phyloP scores from a whole-genome alignment of 1,284 basidiomycete genomes.

The Dichomitus squalens region DNA sequence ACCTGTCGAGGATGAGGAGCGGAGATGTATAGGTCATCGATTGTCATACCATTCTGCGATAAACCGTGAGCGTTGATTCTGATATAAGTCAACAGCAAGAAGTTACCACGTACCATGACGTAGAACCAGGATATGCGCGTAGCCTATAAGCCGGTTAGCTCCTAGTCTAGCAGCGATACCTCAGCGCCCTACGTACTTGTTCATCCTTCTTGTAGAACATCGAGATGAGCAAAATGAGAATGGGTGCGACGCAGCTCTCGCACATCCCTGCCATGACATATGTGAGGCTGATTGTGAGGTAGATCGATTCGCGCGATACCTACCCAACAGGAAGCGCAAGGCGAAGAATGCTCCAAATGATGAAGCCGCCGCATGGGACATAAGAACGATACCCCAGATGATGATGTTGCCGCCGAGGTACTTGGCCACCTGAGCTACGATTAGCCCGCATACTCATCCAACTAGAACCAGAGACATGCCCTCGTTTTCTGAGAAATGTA shows the following conservation, averaged over 20 bases:
- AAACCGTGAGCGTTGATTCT: neutral
- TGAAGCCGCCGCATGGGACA: slow-evolving; percentile 58
- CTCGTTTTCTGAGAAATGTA: slow-evolving; percentile 57
- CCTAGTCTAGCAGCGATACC: neutral
- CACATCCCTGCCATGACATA: slow-evolving; percentile 52
- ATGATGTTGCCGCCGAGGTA: slow-evolving; percentile 66
- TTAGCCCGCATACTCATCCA: neutral
- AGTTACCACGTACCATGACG: slow-evolving; percentile 50
- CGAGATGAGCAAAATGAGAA: slow-evolving; percentile 62
- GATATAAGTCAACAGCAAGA: neutral
- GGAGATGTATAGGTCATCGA: neutral
- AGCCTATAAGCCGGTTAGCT: slow-evolving; percentile 37
- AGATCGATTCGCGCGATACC: slow-evolving; percentile 4
- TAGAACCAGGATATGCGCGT: slow-evolving; percentile 69
- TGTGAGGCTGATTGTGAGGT: neutral
- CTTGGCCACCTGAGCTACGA: slow-evolving; percentile 50
- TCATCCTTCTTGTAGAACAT: slow-evolving; percentile 76
- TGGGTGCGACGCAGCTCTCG: slow-evolving; percentile 65
- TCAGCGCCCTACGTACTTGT: slow-evolving; percentile 44
- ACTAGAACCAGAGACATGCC: neutral
- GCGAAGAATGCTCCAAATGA: slow-evolving; percentile 66
- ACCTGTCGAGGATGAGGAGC: slow-evolving; percentile 35
- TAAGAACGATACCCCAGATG: slow-evolving; percentile 62
- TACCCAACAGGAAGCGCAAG: slow-evolving; percentile 62
- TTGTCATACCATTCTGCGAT: slow-evolving; percentile 25